Evolutionary conservation across 2,329 filamentous ascomycete genomes (phyloP).

Genomic region (Juglanconis oblonga): DNA sequence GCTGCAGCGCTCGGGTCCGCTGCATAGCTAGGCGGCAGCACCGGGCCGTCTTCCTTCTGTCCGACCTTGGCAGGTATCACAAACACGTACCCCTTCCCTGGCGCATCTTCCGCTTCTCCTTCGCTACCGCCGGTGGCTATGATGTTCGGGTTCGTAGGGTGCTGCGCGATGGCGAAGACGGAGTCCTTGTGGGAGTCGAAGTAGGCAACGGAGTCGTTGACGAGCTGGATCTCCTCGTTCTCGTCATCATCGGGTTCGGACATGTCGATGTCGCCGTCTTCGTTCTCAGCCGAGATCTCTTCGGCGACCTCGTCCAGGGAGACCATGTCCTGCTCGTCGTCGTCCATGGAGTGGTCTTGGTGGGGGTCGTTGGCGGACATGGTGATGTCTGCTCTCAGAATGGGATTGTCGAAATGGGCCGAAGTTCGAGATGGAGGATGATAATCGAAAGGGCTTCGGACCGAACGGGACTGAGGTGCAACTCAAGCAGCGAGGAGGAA

Average conservation of each 20-base stretch:
- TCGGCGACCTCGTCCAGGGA: slow-evolving; percentile 75
- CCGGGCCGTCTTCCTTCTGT: slow-evolving; percentile 64
- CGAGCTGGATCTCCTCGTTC: slow-evolving; percentile 69
- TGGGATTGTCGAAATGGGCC: neutral
- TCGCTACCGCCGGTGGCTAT: slow-evolving; percentile 81
- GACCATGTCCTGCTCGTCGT: slow-evolving; percentile 69
- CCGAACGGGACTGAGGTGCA: neutral
- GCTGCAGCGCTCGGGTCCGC: slow-evolving; percentile 53
- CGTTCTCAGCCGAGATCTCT: slow-evolving; percentile 61
- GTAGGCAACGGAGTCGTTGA: slow-evolving; percentile 91
- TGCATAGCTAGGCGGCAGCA: slow-evolving; percentile 75
- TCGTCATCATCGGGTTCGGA: slow-evolving; percentile 31
- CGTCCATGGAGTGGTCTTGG: slow-evolving; percentile 42
- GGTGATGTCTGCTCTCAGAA: neutral
- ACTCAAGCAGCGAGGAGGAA: neutral
- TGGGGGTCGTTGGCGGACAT: slow-evolving; percentile 30
- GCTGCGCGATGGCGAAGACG: slow-evolving; percentile 92
- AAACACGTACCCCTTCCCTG: slow-evolving; percentile 75
- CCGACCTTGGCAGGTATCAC: slow-evolving; percentile 10
- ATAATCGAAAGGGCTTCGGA: neutral
- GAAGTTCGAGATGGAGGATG: neutral
- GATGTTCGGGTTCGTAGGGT: slow-evolving; percentile 74
- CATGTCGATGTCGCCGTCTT: slow-evolving; percentile 38
- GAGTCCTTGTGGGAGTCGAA: slow-evolving; percentile 89
- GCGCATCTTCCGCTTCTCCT: slow-evolving; percentile 54